phyloP scores from a whole-genome alignment of 1,284 basidiomycete genomes.

The Athelia sp. region DNA sequence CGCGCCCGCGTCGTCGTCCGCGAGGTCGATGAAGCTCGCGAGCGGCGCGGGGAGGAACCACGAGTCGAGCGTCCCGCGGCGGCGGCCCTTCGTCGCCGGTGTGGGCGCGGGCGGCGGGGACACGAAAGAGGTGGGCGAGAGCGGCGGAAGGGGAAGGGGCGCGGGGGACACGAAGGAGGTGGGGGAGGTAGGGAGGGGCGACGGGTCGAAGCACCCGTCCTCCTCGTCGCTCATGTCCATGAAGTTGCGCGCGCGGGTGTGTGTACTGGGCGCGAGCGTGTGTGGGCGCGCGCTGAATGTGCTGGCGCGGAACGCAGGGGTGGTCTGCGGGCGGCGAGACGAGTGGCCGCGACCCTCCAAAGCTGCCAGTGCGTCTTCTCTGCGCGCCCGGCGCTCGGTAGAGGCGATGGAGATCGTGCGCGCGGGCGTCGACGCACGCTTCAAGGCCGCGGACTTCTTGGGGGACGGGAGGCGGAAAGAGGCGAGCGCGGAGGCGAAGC shows the following conservation, averaged over 20 bases:
- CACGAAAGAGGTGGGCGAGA: not conserved
- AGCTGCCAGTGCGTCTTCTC: constrained; percentile 52
- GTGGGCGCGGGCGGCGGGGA: not conserved
- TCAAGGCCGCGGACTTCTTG: constrained; percentile 5
- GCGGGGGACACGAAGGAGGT: not conserved
- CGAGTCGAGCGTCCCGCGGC: no score
- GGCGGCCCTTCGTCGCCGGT: no score
- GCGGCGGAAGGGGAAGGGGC: not conserved
- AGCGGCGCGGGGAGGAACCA: no score
- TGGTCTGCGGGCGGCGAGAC: constrained; percentile 5
- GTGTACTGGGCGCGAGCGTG: constrained; percentile 11
- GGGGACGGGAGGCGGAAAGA: constrained; percentile 8
- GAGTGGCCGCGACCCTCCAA: constrained; percentile 55
- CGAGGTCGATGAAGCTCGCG: no score
- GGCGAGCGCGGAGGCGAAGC: no score
- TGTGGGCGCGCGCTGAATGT: not conserved
- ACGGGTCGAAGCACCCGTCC: constrained; percentile 26
- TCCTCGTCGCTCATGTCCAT: constrained; percentile 66
- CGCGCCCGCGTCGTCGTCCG: no score
- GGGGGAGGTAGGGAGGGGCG: not conserved
- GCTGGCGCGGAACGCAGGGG: not conserved
- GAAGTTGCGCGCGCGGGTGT: constrained; percentile 37
- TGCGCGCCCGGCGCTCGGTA: constrained; percentile 25
- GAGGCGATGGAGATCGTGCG: constrained; percentile 31
- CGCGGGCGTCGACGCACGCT: constrained; percentile 19